A percentile compares a stretch with the other conserved stretches of the same genome.
These are phyloP conservation scores for Annulohypoxylon stygium DNA, from an alignment of 495 filamentous ascomycete genomes.

Conservation along the genomic window DNA sequence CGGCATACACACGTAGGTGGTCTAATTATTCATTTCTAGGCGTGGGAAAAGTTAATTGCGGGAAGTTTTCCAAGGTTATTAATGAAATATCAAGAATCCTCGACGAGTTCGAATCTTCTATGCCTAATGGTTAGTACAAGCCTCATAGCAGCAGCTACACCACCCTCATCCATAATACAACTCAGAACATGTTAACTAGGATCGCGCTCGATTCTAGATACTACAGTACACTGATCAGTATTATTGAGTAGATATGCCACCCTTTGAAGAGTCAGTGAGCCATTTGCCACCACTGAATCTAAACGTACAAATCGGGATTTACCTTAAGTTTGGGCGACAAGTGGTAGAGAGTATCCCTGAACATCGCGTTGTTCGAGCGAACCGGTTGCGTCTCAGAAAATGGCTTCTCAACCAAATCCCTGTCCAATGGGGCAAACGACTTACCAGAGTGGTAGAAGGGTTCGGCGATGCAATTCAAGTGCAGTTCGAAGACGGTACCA, in stretches of 20 bases:
- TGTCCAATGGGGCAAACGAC: slow-evolving; percentile 54
- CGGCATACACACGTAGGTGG: slow-evolving; percentile 65
- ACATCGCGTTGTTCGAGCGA: slow-evolving; percentile 61
- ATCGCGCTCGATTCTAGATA: not conserved
- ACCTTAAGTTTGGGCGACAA: slow-evolving; percentile 23
- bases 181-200: not conserved
- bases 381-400: slow-evolving; percentile 54
- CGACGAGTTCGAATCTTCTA: slow-evolving; percentile 49
- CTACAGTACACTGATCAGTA: not conserved
- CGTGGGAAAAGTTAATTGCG: slow-evolving; percentile 29
- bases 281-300: slow-evolving; percentile 61
- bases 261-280: slow-evolving; percentile 54
- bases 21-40: slow-evolving; percentile 27
- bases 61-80: slow-evolving; percentile 47
- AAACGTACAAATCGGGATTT: slow-evolving; percentile 60
- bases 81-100: slow-evolving; percentile 47
- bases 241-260: slow-evolving; percentile 33
- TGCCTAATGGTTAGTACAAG: slow-evolving; percentile 56
- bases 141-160: not conserved
- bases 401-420: slow-evolving; percentile 50
- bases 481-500: slow-evolving; percentile 78
- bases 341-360: slow-evolving; percentile 46
- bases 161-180: not conserved
- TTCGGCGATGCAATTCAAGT: slow-evolving; percentile 66
- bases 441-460: slow-evolving; percentile 49